Evolutionary conservation across 2,329 filamentous ascomycete species (phyloP), one percentile per base, ranked within the genome.

Genomic region (Chrysosporium keratinophilum): DNA sequence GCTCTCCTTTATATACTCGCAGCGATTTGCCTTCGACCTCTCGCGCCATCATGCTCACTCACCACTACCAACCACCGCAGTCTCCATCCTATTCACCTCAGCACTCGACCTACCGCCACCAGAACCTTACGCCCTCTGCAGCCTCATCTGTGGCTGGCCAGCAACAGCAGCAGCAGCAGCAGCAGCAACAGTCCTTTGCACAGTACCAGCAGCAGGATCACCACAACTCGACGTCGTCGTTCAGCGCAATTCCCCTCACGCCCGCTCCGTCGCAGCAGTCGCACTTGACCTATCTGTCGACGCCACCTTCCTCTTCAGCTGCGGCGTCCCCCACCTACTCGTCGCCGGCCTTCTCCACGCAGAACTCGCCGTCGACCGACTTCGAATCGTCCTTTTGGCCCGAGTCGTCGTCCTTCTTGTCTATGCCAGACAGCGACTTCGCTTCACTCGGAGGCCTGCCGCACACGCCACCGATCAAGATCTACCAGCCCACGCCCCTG

Each of bases 381-480:
- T 52, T 55, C 53, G 47, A 49, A 14, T 54, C 52, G n/a, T 52
- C 42, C 34, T 56, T 56, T 42, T 59, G 52, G 53, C 56, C 43
- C 17, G 54, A 53, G 34, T 6, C 50, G 34, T 6, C 50, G 39
- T 46, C 35, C 15, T 41, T 50, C 45, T 35, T 56, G 49, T 57
- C 55, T 59, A 59, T 59, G 56, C 50, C 47, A 39, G 57, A 56
- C 42, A 48, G 40, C 45, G 45, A 37, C 35, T 59, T 51, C 53
- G 33, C 57, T 20, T 44, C 46, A 14, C 53, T 63, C 44, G 62
- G 66, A 17, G 60, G 59, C 20, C 67, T 69, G 46, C 66, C 69
- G 35, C 61, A 59, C 14, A 57, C 55, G 28, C 62, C 64, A 17
- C 64, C 39, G 50, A 52, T 52, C 61, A 64, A 52, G 66, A 63